Evolutionary conservation across 306 rosid species (phyloP).

Genomic region (Argentina anserina): DNA sequence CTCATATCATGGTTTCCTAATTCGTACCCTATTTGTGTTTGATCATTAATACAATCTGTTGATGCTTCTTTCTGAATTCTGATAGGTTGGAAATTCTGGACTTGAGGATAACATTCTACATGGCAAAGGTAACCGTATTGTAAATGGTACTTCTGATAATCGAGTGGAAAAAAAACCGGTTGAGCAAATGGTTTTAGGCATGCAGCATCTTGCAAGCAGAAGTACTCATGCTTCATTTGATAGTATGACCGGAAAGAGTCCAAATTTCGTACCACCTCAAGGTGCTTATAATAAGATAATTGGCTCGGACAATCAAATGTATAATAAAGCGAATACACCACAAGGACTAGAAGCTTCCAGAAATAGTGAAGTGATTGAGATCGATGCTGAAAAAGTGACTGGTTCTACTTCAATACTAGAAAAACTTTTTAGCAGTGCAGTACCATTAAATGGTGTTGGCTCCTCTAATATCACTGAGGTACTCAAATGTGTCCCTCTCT

Average conservation of each 20-base stretch:
- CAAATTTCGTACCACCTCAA: constrained; percentile 33
- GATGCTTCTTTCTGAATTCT: constrained; percentile 34
- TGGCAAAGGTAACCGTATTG: constrained; percentile 39
- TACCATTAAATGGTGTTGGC: constrained; percentile 40
- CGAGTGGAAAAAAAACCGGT: constrained; percentile 40
- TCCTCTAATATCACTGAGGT: constrained; percentile 61
- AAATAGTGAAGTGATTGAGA: constrained; percentile 40
- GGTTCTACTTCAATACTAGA: constrained; percentile 62
- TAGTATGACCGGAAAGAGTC: constrained; percentile 39
- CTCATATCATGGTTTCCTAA: background rate
- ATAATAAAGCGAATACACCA: constrained; percentile 43
- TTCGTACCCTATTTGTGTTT: constrained; percentile 1
- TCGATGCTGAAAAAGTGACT: constrained; percentile 46
- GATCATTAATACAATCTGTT: constrained; percentile 17
- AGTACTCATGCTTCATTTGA: constrained; percentile 40
- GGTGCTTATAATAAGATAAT: constrained; percentile 39
- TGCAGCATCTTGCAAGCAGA: constrained; percentile 38
- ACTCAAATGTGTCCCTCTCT: constrained; percentile 8
- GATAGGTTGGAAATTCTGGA: constrained; percentile 54
- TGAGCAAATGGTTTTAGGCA: constrained; percentile 38
- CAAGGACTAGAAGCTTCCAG: constrained; percentile 57
- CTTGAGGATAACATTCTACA: constrained; percentile 32
- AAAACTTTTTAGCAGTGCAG: constrained; percentile 62
- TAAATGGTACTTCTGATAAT: constrained; percentile 38
- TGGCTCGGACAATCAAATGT: constrained; percentile 37